These are phyloP conservation scores for Arthrinium phaeospermum DNA, from an alignment of 2,329 filamentous ascomycete species.

Conservation along the genomic window DNA sequence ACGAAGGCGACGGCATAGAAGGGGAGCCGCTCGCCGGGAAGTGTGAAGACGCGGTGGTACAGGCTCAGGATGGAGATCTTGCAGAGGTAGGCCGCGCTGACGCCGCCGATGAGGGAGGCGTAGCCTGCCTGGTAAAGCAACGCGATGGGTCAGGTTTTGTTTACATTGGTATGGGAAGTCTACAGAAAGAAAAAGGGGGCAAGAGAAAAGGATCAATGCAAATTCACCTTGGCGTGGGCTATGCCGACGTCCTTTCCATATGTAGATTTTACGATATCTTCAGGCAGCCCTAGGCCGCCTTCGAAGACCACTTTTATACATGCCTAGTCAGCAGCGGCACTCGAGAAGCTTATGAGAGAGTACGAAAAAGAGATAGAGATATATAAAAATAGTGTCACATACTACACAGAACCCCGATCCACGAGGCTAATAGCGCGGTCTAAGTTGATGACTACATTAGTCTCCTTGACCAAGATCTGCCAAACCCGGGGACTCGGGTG, in stretches of 20 bases:
- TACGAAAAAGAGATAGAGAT: no score
- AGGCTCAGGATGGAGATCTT: slow-evolving; percentile 15
- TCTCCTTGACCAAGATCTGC: neutral
- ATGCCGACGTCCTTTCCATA: neutral
- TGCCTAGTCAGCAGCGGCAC: neutral
- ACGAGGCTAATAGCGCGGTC: neutral
- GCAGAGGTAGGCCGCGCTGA: slow-evolving; percentile 13
- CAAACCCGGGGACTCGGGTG: neutral
- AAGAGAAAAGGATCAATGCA: neutral
- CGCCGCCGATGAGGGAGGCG: slow-evolving; percentile 5
- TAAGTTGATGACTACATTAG: neutral
- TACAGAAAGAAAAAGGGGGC: neutral
- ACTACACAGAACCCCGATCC: slow-evolving; percentile 1
- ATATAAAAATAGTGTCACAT: neutral
- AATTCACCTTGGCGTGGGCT: neutral
- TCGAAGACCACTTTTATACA: neutral
- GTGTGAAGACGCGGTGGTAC: slow-evolving; percentile 1
- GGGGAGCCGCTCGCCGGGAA: neutral
- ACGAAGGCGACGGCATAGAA: neutral
- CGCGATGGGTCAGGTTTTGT: neutral
- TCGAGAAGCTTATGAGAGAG: neutral
- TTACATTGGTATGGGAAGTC: neutral
- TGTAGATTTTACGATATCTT: neutral
- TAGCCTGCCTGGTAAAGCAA: neutral
- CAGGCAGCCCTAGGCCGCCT: neutral